Base-by-base conservation (phyloP, 495 filamentous ascomycete genomes). In the Emericellopsis terricola region DNA sequence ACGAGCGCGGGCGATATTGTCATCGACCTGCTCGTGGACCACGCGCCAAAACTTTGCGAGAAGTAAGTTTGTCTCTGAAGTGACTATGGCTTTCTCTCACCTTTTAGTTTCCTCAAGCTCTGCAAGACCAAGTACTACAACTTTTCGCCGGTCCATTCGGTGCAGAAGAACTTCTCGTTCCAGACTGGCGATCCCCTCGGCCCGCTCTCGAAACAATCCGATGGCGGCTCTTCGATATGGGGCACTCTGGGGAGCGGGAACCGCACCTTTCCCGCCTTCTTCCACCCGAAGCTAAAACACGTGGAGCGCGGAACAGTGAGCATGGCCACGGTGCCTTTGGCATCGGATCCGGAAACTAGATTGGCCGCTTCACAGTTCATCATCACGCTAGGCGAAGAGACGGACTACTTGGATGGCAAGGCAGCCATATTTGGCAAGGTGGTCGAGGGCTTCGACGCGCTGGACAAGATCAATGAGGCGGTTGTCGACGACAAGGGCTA, bases 121-220 rank as follows among this genome's bases (percentile, higher is more conserved):
- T 94, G 86, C 70, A 93, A 93, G 52, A 61, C 82, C 55, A 94
- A 92, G 62, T 94, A 94, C 57, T 94, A 94, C 71, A 94, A 94
- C 62, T 94, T 85, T 51, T 76, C 84, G 19, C 86, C 86, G 23
- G 57, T 94, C 36, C 76, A 91, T 57, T 78, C 72, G 41, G 70
- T 94, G 32, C 86, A 93, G 50, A 81, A 81, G 45, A 72, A 81
- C 51, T 93, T 92, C 59, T 85, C 85, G 36, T 92, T 92, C 55
- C 86, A 94, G 48, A 89, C 86, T 36, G 86, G 86, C 43, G 86
- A 94, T 52, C 86, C 86, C 23, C 68, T 94, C 28, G 86, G 86
- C 6, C 86, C 85, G 4, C 71, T 75, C 40, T 78, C 81, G 30
- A 53, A 69, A 40, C 73, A 79, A 18, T 91, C 83, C 48, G 80